Evolutionary conservation across 371 early-diverging fungal species (phyloP).

Genomic region (Rhizopus arrhizus): DNA sequence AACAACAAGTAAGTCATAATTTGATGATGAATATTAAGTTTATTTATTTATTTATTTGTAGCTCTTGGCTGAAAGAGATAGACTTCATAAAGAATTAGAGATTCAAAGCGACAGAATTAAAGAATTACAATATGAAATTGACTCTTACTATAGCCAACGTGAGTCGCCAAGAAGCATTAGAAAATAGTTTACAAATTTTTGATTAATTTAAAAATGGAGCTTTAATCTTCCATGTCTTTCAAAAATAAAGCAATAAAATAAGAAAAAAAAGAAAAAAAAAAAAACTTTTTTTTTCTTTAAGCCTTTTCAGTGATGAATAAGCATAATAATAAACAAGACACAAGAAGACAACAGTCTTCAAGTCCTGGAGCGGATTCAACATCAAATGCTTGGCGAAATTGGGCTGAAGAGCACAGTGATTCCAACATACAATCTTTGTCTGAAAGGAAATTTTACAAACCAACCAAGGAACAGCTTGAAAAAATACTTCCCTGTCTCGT

Average conservation of each 20-base stretch:
- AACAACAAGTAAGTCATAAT: constrained; percentile 63
- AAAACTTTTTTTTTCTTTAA: too few species aligned
- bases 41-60: constrained; percentile 22
- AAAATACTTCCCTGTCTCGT: constrained; percentile 16
- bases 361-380: too few species aligned
- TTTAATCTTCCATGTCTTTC: neutral
- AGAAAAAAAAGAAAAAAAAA: neutral
- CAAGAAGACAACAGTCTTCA: too few species aligned
- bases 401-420: too few species aligned
- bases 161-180: constrained; percentile 38
- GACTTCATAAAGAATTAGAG: constrained; percentile 91
- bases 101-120: constrained; percentile 82
- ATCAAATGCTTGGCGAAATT: too few species aligned
- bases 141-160: constrained; percentile 49
- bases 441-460: neutral
- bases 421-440: too few species aligned
- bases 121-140: constrained; percentile 78
- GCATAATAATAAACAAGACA: too few species aligned
- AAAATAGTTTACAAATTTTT: constrained; percentile 24
- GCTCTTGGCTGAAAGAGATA: constrained; percentile 90
- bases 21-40: too few species aligned
- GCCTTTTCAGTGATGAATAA: too few species aligned
- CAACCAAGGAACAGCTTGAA: constrained; percentile 17
- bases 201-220: constrained; percentile 19
- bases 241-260: neutral